A percentile compares a stretch with the other conserved stretches of the same genome.
These are phyloP conservation scores for Steccherinum ochraceum DNA, from an alignment of 768 basidiomycete species.

Conservation along the genomic window DNA sequence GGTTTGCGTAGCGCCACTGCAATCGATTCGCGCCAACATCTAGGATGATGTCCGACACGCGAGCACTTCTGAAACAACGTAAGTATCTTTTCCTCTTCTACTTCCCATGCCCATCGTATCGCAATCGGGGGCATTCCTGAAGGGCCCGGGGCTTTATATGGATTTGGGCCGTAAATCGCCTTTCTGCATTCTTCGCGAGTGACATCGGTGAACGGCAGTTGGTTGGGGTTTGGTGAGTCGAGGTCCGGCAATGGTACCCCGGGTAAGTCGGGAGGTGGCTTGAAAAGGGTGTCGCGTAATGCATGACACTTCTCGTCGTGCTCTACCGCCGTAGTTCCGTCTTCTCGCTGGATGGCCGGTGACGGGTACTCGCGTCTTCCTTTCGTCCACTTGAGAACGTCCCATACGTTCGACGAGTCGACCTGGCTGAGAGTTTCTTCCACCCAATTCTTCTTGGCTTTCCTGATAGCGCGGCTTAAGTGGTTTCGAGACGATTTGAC, in stretches of 20 bases:
- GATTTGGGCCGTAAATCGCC: background rate
- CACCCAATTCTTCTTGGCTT: background rate
- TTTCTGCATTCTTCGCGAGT: background rate
- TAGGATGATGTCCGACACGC: slow-evolving; percentile 7
- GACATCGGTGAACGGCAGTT: background rate
- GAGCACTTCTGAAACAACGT: background rate
- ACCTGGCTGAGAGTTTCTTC: background rate
- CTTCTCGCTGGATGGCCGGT: background rate
- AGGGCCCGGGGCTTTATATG: background rate
- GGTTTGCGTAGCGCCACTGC: slow-evolving; percentile 29
- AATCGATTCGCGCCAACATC: slow-evolving; percentile 18
- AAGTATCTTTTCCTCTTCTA: background rate
- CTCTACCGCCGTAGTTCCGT: background rate
- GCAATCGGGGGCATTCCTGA: background rate
- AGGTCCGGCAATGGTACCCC: background rate
- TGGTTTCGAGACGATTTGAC: background rate
- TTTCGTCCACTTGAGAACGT: background rate
- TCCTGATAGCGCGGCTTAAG: background rate
- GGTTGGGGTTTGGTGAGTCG: background rate
- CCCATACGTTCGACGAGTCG: background rate
- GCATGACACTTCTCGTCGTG: background rate
- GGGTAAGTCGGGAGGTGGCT: background rate
- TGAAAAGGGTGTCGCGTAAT: background rate
- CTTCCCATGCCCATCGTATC: background rate
- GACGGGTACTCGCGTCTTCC: background rate